These are phyloP conservation scores for Peronospora destructor DNA, from an alignment of 352 stramenopile genomes.

Conservation along the genomic window DNA sequence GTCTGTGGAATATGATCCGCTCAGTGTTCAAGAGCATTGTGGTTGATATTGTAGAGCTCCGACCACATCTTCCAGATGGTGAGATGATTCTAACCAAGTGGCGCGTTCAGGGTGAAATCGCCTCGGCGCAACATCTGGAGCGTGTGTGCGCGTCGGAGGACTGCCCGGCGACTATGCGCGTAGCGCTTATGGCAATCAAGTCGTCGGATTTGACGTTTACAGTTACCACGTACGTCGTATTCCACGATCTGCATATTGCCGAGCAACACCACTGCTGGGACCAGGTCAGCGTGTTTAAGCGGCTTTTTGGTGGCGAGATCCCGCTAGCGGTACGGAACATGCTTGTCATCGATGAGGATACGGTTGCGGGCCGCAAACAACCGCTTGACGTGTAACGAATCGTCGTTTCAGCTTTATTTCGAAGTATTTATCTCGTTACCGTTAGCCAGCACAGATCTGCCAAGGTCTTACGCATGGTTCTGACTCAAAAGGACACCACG, in stretches of 20 bases:
- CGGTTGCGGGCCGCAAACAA: conserved; percentile 21
- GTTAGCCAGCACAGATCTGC: background rate
- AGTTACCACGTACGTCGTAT: conserved; percentile 79
- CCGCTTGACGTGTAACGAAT: conserved; percentile 28
- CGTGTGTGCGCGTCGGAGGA: conserved; percentile 62
- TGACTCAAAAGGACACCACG: background rate
- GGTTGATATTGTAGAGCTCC: conserved; percentile 75
- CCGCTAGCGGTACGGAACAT: conserved; percentile 47
- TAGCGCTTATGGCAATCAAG: conserved; percentile 67
- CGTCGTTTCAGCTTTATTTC: background rate
- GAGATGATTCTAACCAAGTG: conserved; percentile 84
- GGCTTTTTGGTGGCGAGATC: conserved; percentile 72
- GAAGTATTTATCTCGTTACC: background rate
- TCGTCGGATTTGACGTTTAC: conserved; percentile 79
- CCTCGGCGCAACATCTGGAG: conserved; percentile 49
- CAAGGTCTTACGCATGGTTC: background rate
- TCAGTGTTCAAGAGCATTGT: conserved; percentile 70
- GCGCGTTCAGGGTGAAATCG: conserved; percentile 75
- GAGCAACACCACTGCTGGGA: conserved; percentile 81
- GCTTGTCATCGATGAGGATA: conserved; percentile 46
- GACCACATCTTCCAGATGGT: conserved; percentile 61
- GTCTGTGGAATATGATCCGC: conserved; percentile 76
- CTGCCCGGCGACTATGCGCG: conserved; percentile 57
- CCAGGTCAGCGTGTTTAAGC: conserved; percentile 76
- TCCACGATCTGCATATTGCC: conserved; percentile 59